Evolutionary conservation across 2,329 filamentous ascomycete species (phyloP).

Genomic region (Diaporthe citriasiana): DNA sequence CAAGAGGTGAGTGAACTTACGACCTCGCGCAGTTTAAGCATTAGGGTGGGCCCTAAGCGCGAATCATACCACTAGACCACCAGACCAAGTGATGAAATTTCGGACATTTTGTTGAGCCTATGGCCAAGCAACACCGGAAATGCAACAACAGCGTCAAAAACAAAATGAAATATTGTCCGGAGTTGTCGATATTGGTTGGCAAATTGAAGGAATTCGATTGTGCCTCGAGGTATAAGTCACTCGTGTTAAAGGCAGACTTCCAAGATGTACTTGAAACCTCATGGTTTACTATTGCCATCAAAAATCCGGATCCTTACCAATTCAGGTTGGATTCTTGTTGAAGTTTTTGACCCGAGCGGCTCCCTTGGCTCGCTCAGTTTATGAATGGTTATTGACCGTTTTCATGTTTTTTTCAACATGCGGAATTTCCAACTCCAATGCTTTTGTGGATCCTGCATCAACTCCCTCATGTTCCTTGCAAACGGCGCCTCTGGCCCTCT

Average conservation of each 20-base stretch:
- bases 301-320: no score
- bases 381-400: neutral
- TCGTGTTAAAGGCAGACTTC: no score
- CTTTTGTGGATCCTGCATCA: constrained; percentile 15
- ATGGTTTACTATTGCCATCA: no score
- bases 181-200: neutral
- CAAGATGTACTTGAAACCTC: no score
- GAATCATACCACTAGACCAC: constrained; percentile 25
- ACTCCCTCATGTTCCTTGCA: constrained; percentile 24
- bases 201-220: neutral
- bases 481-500: constrained; percentile 21
- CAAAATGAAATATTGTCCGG: neutral
- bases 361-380: no score
- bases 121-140: neutral
- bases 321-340: neutral
- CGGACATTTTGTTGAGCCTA: neutral
- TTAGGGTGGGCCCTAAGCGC: constrained; percentile 15
- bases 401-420: neutral
- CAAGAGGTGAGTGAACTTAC: neutral
- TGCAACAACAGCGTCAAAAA: neutral
- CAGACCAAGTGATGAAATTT: neutral
- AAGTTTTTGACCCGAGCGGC: no score
- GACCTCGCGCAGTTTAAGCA: constrained; percentile 19
- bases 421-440: constrained; percentile 32
- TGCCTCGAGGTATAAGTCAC: neutral